Evolutionary conservation across 2,329 filamentous ascomycete species (phyloP).

Genomic region (Colletotrichum navitas): DNA sequence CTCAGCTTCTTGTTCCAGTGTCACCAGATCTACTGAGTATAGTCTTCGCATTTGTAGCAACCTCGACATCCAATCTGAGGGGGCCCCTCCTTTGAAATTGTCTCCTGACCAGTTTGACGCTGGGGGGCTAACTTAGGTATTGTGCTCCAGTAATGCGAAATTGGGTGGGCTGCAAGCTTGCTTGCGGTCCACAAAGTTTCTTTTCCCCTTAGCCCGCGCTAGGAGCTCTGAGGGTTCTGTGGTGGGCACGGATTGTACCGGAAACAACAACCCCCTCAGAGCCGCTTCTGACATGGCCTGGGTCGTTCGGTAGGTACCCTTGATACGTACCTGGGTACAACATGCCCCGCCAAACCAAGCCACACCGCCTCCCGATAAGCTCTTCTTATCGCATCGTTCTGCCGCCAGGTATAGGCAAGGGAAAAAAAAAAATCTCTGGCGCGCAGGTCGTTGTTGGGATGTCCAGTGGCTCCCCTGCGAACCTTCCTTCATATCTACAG

Average conservation of each 20-base stretch:
- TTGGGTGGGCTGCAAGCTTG: slow-evolving; percentile 35
- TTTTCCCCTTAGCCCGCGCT: slow-evolving; percentile 25
- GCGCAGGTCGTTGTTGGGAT: slow-evolving; percentile 4
- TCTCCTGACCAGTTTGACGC: slow-evolving; percentile 16
- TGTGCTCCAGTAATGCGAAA: slow-evolving; percentile 9
- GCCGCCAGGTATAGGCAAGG: slow-evolving; percentile 3
- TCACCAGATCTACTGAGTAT: neutral
- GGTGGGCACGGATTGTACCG: neutral
- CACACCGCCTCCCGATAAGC: slow-evolving; percentile 29
- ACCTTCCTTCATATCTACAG: slow-evolving; percentile 6
- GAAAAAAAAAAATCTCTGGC: slow-evolving; percentile 11
- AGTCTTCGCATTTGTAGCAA: neutral
- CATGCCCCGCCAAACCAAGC: neutral
- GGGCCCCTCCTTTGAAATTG: neutral
- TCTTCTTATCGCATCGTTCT: slow-evolving; percentile 17
- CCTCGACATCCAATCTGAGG: neutral
- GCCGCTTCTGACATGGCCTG: neutral
- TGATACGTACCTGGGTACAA: neutral
- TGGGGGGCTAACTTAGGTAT: neutral
- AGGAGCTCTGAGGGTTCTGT: slow-evolving; percentile 9
- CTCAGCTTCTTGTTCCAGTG: neutral
- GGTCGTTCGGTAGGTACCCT: too few species aligned
- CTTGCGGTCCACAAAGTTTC: slow-evolving; percentile 36
- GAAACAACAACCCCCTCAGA: neutral
- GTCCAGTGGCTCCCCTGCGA: neutral